Evolutionary conservation across 164 flowering plant species (phyloP).

Genomic region (Sextonia rubra): DNA sequence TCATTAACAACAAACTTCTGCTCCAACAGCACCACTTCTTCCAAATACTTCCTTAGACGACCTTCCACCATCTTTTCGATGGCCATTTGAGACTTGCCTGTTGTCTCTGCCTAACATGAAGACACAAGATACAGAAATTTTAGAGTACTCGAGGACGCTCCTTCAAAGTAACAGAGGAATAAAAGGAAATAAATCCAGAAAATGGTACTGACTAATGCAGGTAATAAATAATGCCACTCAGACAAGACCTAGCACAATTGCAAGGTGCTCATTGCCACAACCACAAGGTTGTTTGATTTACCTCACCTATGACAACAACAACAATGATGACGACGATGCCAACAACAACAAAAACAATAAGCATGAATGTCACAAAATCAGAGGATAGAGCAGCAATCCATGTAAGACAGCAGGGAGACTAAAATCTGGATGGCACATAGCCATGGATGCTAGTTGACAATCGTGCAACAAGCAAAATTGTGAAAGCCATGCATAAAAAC

Average conservation of each 20-base stretch:
- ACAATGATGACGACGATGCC: background rate
- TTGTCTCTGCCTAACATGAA: constrained; percentile 64
- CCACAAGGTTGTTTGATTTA: background rate
- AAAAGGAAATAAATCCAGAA: background rate
- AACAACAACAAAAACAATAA: too few species aligned
- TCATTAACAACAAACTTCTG: constrained; percentile 86
- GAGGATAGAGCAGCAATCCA: too few species aligned
- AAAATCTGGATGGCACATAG: background rate
- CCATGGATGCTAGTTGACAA: background rate
- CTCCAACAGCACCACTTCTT: constrained; percentile 91
- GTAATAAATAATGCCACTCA: background rate
- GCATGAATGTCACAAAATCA: too few species aligned
- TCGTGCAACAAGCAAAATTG: background rate
- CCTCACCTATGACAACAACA: too few species aligned
- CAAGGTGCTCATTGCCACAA: too few species aligned
- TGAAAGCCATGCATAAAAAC: background rate
- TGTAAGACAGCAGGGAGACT: too few species aligned
- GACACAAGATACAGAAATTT: constrained; percentile 1
- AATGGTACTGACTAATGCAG: background rate
- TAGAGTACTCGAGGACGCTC: background rate
- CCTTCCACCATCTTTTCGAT: constrained; percentile 98
- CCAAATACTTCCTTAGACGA: constrained; percentile 77
- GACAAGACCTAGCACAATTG: too few species aligned
- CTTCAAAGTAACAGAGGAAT: background rate
- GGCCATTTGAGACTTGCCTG: constrained; percentile 83